A percentile compares a stretch with the other conserved stretches of the same genome.
Conservation (phyloP, 495 filamentous ascomycete species). For the Talaromyces thailandensis region DNA sequence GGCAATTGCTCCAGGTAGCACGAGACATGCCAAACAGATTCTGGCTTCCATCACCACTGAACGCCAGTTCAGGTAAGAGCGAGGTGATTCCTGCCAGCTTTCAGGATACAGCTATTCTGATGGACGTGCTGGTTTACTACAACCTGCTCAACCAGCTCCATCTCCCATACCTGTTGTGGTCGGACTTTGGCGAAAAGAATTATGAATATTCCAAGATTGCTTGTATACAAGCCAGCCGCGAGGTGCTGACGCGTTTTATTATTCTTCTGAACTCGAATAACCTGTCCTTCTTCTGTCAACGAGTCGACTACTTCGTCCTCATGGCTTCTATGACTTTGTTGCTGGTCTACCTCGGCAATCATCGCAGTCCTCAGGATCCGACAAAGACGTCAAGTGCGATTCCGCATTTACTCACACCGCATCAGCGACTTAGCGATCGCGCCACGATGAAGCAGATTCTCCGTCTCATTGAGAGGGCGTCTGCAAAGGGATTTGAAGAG, state of each 20-base stretch:
- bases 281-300: conserved; percentile 33
- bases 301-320: conserved; percentile 42
- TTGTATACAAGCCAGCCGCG: conserved; percentile 35
- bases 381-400: conserved; percentile 12
- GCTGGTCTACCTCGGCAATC: conserved; percentile 19
- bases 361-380: conserved; percentile 7
- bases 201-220: conserved; percentile 26
- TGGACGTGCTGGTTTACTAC: conserved; percentile 21
- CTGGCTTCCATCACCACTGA: background rate
- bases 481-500: background rate
- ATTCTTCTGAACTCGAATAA: conserved; percentile 23
- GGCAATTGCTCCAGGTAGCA: conserved; percentile 30
- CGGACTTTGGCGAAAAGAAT: conserved; percentile 6
- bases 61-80: background rate
- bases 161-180: conserved; percentile 21
- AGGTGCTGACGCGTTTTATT: conserved; percentile 36
- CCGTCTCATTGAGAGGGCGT: conserved; percentile 16
- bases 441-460: conserved; percentile 32
- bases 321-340: conserved; percentile 30
- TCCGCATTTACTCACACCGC: conserved; percentile 15
- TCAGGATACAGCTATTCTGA: conserved; percentile 22
- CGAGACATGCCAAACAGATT: conserved; percentile 24
- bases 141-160: conserved; percentile 24
- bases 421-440: conserved; percentile 33
- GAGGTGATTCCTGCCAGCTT: conserved; percentile 22